phyloP scores from a whole-genome alignment of 805 yeast species.

The Myxozyma mucilagina region DNA sequence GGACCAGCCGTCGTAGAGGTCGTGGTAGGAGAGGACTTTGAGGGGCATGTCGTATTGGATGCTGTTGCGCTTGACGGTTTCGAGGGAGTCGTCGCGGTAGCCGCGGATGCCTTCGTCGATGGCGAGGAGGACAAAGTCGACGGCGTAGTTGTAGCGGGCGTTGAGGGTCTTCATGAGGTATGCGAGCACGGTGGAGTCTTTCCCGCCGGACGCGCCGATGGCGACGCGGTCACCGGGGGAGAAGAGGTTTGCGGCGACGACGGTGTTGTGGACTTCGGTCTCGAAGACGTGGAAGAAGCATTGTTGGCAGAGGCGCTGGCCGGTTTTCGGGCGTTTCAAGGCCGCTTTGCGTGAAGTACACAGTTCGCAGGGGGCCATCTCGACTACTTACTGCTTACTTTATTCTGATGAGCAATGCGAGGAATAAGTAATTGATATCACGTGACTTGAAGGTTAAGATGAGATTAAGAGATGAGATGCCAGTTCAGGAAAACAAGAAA shows the following conservation, averaged over 20 bases:
- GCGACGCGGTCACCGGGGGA: slow-evolving; percentile 84
- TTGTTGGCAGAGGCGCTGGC: slow-evolving; percentile 82
- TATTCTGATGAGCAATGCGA: no score
- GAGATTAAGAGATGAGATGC: neutral
- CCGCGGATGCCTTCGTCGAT: slow-evolving; percentile 98
- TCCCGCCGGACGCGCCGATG: slow-evolving; percentile 98
- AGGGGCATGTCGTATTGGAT: slow-evolving; percentile 77
- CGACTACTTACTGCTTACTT: no score
- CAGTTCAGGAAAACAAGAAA: no score
- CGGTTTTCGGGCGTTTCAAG: slow-evolving; percentile 87
- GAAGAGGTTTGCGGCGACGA: slow-evolving; percentile 66
- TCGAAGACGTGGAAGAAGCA: slow-evolving; percentile 92
- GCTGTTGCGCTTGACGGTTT: slow-evolving; percentile 93
- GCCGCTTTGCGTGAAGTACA: slow-evolving; percentile 83
- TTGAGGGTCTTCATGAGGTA: slow-evolving; percentile 81
- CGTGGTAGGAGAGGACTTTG: slow-evolving; percentile 80
- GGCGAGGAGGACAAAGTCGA: slow-evolving; percentile 77
- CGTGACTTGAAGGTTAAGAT: neutral
- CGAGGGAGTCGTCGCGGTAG: slow-evolving; percentile 93
- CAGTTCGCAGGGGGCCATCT: slow-evolving; percentile 63
- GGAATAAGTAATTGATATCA: no score
- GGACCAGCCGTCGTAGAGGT: slow-evolving; percentile 85
- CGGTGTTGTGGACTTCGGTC: slow-evolving; percentile 92
- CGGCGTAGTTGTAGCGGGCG: slow-evolving; percentile 83
- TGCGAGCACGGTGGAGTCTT: slow-evolving; percentile 94